Conservation (phyloP, 1,284 basidiomycete genomes). For the Leccinum pachyderme region DNA sequence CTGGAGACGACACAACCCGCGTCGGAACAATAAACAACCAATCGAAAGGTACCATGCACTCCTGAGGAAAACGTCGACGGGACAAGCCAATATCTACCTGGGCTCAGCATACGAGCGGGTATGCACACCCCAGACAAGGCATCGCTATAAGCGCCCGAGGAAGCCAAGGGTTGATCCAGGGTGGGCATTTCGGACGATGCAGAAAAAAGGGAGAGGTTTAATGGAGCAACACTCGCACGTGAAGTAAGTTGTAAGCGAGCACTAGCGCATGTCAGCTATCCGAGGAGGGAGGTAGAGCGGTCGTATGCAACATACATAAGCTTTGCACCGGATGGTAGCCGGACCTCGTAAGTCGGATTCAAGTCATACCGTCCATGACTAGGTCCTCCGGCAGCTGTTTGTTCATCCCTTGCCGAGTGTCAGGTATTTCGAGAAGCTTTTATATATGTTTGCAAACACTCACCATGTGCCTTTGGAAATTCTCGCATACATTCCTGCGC, state of each 20-base stretch:
- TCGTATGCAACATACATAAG: conserved; percentile 51
- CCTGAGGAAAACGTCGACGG: conserved; percentile 72
- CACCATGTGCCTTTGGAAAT: conserved; percentile 69
- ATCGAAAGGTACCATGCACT: conserved; percentile 53
- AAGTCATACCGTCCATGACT: conserved; percentile 56
- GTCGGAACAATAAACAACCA: conserved; percentile 59
- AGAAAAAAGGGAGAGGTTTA: conserved; percentile 64
- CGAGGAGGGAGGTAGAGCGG: neutral
- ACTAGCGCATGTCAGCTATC: conserved; percentile 36
- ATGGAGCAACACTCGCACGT: conserved; percentile 42
- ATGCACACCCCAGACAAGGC: conserved; percentile 68
- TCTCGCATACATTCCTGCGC: conserved; percentile 87
- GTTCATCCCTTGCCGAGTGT: conserved; percentile 43
- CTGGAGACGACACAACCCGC: conserved; percentile 23
- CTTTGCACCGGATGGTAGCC: conserved; percentile 50
- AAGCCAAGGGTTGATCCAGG: conserved; percentile 50
- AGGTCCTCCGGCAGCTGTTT: conserved; percentile 64
- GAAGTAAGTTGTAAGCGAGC: conserved; percentile 62
- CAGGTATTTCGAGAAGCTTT: neutral
- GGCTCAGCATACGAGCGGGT: conserved; percentile 45
- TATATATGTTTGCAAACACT: conserved; percentile 19
- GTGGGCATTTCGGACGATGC: conserved; percentile 18
- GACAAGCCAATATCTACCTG: conserved; percentile 70
- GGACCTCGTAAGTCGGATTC: conserved; percentile 72
- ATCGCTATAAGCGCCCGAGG: conserved; percentile 80